Evolutionary conservation across 2,329 filamentous ascomycete species (phyloP), one percentile per base, ranked within the genome.

Genomic region (Rutstroemia sydowiana): DNA sequence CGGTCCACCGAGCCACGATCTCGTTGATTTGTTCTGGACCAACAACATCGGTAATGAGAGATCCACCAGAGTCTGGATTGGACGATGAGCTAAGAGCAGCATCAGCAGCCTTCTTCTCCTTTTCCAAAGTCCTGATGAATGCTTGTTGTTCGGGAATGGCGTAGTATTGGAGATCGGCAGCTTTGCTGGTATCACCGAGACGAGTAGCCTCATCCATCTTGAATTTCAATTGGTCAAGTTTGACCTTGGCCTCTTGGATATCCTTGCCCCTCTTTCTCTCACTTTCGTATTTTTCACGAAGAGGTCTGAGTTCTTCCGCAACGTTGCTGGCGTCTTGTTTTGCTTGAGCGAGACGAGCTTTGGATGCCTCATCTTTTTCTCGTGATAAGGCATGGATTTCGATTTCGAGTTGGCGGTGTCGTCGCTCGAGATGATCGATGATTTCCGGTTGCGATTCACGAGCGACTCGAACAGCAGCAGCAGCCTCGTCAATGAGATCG

Each of bases 11-110:
- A 50, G 87, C 87, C 48, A 98, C 93, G 56, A 98, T 98, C 66
- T 97, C 92, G 68, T 98, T 97, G 77, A 98, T 98, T 69, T 98
- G 91, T 59, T 98, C 93, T 10, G 91, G 90, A 5, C 93, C 93
- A 59, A 98, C 93, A 43, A 93, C 81, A 66, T 98, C 93, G 3
- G 91, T 95, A 50, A 97, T 79, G 68, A 97, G 84, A 21, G 88
- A 81, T 48, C 83, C 81, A 51, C 80, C 79, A 3, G 75, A 70
- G 32, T 87, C 87, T 26, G 73, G 69, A 28, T 73, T 71, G 28
- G 72, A 73, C 9, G 66, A 68, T 5, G 73, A 71, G 61, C 74
- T 82, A n/a, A 84, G 72, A 13, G 78, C 79, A 9, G 83, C 85
- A 67, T 97, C 93, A 2, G 87, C 86, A 44, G 79, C 80, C 14